phyloP scores from a whole-genome alignment of 306 rosid species.

The Dalbergia cochinchinensis region DNA sequence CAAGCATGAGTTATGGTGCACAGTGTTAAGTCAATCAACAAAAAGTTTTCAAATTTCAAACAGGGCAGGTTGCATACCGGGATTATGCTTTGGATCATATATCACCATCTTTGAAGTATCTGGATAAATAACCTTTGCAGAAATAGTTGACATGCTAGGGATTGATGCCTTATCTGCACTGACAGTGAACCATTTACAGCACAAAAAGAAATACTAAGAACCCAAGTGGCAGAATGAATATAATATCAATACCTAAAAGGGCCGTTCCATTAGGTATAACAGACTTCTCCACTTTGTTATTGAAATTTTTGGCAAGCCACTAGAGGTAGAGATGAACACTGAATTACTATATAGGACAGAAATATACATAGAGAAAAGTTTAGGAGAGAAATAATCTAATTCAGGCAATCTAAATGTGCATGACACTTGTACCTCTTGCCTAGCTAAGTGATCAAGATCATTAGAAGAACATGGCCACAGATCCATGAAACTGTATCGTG shows the following conservation, averaged over 20 bases:
- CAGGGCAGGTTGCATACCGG: slow-evolving; percentile 56
- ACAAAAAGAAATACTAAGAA: slow-evolving; percentile 39
- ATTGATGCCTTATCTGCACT: slow-evolving; percentile 65
- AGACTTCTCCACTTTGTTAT: slow-evolving; percentile 65
- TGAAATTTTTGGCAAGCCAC: slow-evolving; percentile 85
- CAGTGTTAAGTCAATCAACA: not conserved
- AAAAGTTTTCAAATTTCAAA: slow-evolving; percentile 22
- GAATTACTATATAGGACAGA: slow-evolving; percentile 30
- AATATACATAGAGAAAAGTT: slow-evolving; percentile 8
- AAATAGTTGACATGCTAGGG: slow-evolving; percentile 53
- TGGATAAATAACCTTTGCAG: slow-evolving; percentile 75
- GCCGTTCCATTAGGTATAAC: slow-evolving; percentile 58
- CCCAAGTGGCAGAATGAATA: slow-evolving; percentile 27
- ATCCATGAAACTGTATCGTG: slow-evolving; percentile 94
- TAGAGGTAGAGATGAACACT: slow-evolving; percentile 52
- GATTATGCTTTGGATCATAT: slow-evolving; percentile 86
- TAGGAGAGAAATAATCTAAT: not conserved
- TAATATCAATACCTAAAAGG: slow-evolving; percentile 60
- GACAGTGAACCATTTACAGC: slow-evolving; percentile 36
- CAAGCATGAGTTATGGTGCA: not conserved
- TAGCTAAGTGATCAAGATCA: slow-evolving; percentile 83
- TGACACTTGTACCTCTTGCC: slow-evolving; percentile 75
- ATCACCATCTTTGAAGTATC: slow-evolving; percentile 86
- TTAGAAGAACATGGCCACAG: slow-evolving; percentile 91
- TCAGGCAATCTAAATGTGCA: slow-evolving; percentile 26